Base-by-base conservation (phyloP, 257 asterid genomes). In the Scutellaria baicalensis region DNA sequence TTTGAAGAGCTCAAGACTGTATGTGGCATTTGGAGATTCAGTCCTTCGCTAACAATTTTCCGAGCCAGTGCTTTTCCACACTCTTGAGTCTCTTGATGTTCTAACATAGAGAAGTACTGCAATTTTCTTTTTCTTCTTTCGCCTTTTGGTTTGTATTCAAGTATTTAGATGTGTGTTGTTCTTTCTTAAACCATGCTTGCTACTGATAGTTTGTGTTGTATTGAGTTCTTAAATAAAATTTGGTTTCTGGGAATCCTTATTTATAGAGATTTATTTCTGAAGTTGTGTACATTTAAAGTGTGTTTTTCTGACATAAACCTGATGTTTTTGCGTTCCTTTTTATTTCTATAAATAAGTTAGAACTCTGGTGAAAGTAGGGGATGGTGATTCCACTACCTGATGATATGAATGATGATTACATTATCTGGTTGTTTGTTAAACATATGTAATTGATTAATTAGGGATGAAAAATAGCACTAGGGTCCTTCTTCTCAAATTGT, bases 21-120 rank as follows among this genome's bases (percentile, higher is more conserved):
- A 35, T 71, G 38, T 50, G 65, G 7, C 60, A 21, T 52, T 40
- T 51, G 56, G 63, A 44, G 38, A 42, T 44, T 44, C 18, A 20
- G 39, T 64, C 69, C 49, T 47, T 66, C 16, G 1, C 5, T 6
- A 6, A 43, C 48, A 43, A 2, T 56, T 31, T 55, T 23, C 54
- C n/a, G 35, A 54, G 23, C 0, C 17, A 18, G 31, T 38, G 27
- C 31, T 55, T 55, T 68, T 54, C 52, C 70, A 54, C 67, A 9
- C 61, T 48, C 49, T 6, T 54, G 57, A 65, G 50, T 65, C 49
- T 36, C 50, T 21, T 70, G 7, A 39, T 70, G 66, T 71, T 59
- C 75, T 70, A 65, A 60, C 71, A 56, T 64, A 45, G 79, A 36
- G 10, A 21, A 62, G 63, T 14, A 17, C 39, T 59, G 36, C 59